Base-by-base conservation (phyloP, 306 rosid species). In the Inga leiocalycina region DNA sequence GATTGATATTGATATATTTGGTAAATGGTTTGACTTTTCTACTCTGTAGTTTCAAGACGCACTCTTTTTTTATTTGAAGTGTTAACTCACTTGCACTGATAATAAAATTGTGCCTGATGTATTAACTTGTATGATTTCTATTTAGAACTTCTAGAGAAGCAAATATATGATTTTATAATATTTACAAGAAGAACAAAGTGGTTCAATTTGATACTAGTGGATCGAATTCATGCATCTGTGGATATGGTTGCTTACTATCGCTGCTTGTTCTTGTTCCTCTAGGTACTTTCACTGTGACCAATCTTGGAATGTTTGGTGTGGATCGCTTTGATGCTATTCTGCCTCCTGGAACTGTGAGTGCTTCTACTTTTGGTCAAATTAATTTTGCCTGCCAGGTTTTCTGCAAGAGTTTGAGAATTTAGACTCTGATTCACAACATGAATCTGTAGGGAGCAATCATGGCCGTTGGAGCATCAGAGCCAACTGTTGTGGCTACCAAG, bases 251-350 rank as follows among this genome's bases (percentile, higher is more conserved):
- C 30, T 11, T 20, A 32, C 4, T 69, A 52, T 75, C 35, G 5
- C 69, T 87, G 51, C 27, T 67, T 84, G 43, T 16, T 75, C 69
- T 79, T 43, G 78, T 79, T 79, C 71, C 70, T 84, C 54, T 74
- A 96, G 99, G 99, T 75, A 93, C 99, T 37, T 96, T 96, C 87
- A 93, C 97, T 80, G 91, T 96, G 69, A 93, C 98, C 37, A 96
- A 96, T 88, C 94, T 96, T 57, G 99, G 99, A 67, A 96, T 96
- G 99, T 96, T 93, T 78, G 99, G 98, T 0, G 99, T 96, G 77
- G 99, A 96, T 88, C 97, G 94, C 73, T 96, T 96, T 71, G 99
- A 93, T 87, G 99, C 99, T 56, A 93, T 96, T 87, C 92, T 96
- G 71, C 99, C 99, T 12, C 98, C 97, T 77, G 98, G 99, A 88